These are phyloP conservation scores for Cladosporium oxysporum DNA, from an alignment of 2,329 filamentous ascomycete genomes.

Conservation along the genomic window DNA sequence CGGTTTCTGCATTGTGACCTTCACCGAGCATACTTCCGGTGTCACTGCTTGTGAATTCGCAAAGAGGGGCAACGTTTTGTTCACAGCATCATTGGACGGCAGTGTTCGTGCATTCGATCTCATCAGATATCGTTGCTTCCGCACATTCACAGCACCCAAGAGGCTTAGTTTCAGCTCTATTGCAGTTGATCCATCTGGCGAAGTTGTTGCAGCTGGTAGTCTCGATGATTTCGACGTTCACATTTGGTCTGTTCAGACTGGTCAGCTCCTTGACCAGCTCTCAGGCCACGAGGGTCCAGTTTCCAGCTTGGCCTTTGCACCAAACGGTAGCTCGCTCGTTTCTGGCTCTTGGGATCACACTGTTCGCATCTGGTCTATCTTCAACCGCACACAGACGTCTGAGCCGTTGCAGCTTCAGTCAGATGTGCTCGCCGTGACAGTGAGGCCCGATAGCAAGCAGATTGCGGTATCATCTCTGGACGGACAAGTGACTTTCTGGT, in stretches of 20 bases:
- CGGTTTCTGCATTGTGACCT: slow-evolving; percentile 96
- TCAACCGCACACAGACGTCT: slow-evolving; percentile 88
- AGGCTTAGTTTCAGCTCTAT: slow-evolving; percentile 89
- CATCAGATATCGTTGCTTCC: slow-evolving; percentile 93
- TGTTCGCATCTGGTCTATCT: slow-evolving; percentile 94
- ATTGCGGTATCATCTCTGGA: slow-evolving; percentile 90
- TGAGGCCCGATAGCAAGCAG: slow-evolving; percentile 88
- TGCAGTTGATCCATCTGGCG: slow-evolving; percentile 94
- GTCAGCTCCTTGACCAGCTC: slow-evolving; percentile 86
- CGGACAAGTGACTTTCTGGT: slow-evolving; percentile 94
- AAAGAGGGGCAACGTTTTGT: slow-evolving; percentile 91
- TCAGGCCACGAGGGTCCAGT: slow-evolving; percentile 94
- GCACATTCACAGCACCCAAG: slow-evolving; percentile 93
- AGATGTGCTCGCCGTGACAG: slow-evolving; percentile 82
- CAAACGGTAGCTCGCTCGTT: slow-evolving; percentile 78
- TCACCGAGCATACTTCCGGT: slow-evolving; percentile 92
- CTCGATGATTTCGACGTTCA: slow-evolving; percentile 96
- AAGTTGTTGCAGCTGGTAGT: slow-evolving; percentile 93
- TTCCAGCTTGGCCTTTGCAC: slow-evolving; percentile 82
- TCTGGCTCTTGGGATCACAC: slow-evolving; percentile 97
- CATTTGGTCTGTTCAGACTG: slow-evolving; percentile 97
- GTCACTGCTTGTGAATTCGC: slow-evolving; percentile 95
- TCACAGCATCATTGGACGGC: slow-evolving; percentile 91
- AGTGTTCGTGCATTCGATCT: slow-evolving; percentile 96
- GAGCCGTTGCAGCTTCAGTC: slow-evolving; percentile 91